Evolutionary conservation across 108 stramenopile genomes (phyloP).

Genomic region (Fragilaria crotonensis): DNA sequence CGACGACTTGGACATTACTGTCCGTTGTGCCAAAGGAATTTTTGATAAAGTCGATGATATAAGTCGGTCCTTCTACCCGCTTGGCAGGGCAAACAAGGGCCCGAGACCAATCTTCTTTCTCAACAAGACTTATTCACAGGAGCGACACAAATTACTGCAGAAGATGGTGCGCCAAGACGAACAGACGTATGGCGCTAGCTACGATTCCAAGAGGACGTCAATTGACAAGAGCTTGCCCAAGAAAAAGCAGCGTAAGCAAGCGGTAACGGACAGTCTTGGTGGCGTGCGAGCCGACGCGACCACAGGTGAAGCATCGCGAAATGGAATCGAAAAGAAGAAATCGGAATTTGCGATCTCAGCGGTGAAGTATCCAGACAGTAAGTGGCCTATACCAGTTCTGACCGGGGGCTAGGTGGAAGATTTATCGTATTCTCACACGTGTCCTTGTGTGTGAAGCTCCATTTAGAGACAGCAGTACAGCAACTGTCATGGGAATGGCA

Average conservation of each 20-base stretch:
- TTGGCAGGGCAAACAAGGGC: neutral
- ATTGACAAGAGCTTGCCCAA: neutral
- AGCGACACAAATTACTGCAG: neutral
- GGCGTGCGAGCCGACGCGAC: no score
- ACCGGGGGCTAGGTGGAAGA: neutral
- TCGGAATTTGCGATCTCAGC: neutral
- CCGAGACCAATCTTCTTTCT: neutral
- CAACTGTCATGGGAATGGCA: constrained; percentile 44
- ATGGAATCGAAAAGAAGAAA: neutral
- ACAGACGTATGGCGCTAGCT: neutral
- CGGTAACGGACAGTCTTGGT: no score
- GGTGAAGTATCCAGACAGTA: neutral
- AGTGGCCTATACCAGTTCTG: neutral
- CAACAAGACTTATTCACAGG: neutral
- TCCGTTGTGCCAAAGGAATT: neutral
- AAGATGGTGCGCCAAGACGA: neutral
- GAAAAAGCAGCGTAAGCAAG: no score
- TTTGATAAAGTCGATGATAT: neutral
- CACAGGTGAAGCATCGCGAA: neutral
- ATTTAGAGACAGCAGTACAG: neutral
- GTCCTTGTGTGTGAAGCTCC: neutral
- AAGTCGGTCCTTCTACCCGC: neutral
- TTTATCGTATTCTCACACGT: neutral
- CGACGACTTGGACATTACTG: neutral
- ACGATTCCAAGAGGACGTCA: neutral